Percentiles rank a stretch among this genome's conserved stretches.
Conservation (phyloP, 1,139 yeast genomes). For the Saccharomycopsis hybrid region DNA sequence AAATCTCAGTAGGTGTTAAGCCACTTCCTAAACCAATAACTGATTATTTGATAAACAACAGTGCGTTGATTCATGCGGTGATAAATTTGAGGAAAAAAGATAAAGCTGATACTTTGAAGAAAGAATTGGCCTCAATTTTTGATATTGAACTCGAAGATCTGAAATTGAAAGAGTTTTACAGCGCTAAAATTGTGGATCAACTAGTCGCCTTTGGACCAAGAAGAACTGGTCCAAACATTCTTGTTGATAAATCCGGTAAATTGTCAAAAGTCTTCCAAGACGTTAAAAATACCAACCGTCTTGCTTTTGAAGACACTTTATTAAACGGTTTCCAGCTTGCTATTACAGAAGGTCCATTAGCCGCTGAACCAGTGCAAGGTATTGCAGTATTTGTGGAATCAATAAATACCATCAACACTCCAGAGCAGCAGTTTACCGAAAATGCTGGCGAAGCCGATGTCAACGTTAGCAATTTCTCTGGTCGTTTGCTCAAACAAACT, state of each 20-base stretch:
- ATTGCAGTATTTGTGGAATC: conserved; percentile 48
- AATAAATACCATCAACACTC: conserved; percentile 31
- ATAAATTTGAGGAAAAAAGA: conserved; percentile 33
- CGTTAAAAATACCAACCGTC: conserved; percentile 24
- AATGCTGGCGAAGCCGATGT: conserved; percentile 29
- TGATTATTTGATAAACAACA: conserved; percentile 44
- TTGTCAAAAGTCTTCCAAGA: conserved; percentile 31
- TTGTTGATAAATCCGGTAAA: conserved; percentile 47
- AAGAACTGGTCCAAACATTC: conserved; percentile 67
- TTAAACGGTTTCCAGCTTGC: conserved; percentile 84
- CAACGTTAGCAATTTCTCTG: conserved; percentile 39
- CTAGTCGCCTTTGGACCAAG: conserved; percentile 75
- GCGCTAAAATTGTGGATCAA: conserved; percentile 30
- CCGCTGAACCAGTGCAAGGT: conserved; percentile 86
- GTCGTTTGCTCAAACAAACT: conserved; percentile 67
- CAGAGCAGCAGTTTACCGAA: conserved; percentile 25
- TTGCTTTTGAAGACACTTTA: conserved; percentile 52
- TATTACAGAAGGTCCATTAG: conserved; percentile 77
- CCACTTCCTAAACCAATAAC: conserved; percentile 53
- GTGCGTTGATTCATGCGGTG: conserved; percentile 33
- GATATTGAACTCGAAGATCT: conserved; percentile 26
- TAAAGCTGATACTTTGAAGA: conserved; percentile 59
- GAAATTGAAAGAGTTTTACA: conserved; percentile 24
- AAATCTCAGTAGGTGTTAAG: conserved; percentile 39
- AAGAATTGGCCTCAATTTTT: background rate